phyloP scores from a whole-genome alignment of 225 moss, liverwort and hornwort species.

The Polytrichum commune region DNA sequence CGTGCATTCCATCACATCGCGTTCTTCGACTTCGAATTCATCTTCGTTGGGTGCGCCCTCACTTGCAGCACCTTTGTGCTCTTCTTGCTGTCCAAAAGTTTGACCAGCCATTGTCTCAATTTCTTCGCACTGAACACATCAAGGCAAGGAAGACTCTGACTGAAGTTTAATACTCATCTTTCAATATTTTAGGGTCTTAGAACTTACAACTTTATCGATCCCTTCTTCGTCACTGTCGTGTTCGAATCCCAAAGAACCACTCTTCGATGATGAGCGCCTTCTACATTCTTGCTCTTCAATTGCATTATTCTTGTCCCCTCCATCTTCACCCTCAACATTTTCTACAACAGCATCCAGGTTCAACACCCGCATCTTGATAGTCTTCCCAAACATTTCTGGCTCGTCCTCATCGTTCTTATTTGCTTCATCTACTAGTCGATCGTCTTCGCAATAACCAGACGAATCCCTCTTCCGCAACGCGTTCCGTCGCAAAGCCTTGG shows the following conservation, averaged over 20 bases:
- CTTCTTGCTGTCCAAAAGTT: no score
- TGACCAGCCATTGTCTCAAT: background rate
- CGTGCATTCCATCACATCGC: no score
- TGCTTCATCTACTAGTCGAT: background rate
- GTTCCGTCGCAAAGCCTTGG: conserved; percentile 1
- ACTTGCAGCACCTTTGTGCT: no score
- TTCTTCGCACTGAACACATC: background rate
- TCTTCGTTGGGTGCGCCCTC: no score
- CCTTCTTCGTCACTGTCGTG: conserved; percentile 1
- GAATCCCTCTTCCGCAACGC: background rate
- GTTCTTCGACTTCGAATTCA: no score
- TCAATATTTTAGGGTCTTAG: background rate
- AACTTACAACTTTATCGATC: background rate
- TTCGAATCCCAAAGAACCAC: background rate
- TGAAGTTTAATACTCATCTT: background rate
- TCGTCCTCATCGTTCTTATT: background rate
- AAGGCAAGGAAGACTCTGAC: background rate
- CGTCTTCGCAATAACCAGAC: background rate
- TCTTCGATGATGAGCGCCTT: background rate
- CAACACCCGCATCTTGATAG: background rate
- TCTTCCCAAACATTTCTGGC: background rate
- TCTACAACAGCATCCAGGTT: background rate
- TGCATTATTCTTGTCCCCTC: background rate
- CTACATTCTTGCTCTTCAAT: background rate
- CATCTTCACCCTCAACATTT: no score